Evolutionary conservation across 2,329 filamentous ascomycete genomes (phyloP).

Genomic region (Penicillium hordei): DNA sequence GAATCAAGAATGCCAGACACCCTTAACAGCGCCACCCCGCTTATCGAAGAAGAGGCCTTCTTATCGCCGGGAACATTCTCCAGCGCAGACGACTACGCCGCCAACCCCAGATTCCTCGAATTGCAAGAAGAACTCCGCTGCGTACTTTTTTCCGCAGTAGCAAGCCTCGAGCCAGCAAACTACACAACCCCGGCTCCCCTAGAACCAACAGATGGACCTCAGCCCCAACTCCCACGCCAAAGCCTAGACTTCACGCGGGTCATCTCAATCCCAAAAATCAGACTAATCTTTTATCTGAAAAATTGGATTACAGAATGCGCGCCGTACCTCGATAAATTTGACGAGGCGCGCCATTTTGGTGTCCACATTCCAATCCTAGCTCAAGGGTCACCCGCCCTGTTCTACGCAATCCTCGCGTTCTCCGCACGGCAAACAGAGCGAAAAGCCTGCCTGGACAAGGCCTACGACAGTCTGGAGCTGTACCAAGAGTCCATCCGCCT

Average conservation of each 20-base stretch:
- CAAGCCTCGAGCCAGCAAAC: constrained; percentile 41
- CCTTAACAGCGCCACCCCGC: constrained; percentile 9
- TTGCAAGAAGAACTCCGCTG: constrained; percentile 46
- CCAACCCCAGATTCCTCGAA: constrained; percentile 44
- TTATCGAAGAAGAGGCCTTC: constrained; percentile 26
- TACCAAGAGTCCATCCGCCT: constrained; percentile 54
- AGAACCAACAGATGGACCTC: constrained; percentile 17
- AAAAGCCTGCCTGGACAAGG: constrained; percentile 44
- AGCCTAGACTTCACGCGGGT: constrained; percentile 25
- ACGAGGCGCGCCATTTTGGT: constrained; percentile 52
- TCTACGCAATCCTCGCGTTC: constrained; percentile 54
- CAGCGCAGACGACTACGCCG: constrained; percentile 27
- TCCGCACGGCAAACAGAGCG: constrained; percentile 54
- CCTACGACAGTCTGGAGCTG: constrained; percentile 51
- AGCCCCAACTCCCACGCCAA: constrained; percentile 9
- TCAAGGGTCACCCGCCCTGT: constrained; percentile 45
- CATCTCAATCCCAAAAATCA: constrained; percentile 34
- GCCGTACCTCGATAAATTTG: constrained; percentile 55
- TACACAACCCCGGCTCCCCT: constrained; percentile 33
- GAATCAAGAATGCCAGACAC: constrained; percentile 13
- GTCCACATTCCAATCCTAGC: constrained; percentile 52
- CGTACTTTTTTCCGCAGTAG: constrained; percentile 45
- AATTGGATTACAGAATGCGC: constrained; percentile 38
- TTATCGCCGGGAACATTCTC: constrained; percentile 29
- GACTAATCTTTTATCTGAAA: constrained; percentile 43